These are phyloP conservation scores for Ustilago vetiveriae DNA, from an alignment of 1,284 basidiomycete genomes.

Conservation along the genomic window DNA sequence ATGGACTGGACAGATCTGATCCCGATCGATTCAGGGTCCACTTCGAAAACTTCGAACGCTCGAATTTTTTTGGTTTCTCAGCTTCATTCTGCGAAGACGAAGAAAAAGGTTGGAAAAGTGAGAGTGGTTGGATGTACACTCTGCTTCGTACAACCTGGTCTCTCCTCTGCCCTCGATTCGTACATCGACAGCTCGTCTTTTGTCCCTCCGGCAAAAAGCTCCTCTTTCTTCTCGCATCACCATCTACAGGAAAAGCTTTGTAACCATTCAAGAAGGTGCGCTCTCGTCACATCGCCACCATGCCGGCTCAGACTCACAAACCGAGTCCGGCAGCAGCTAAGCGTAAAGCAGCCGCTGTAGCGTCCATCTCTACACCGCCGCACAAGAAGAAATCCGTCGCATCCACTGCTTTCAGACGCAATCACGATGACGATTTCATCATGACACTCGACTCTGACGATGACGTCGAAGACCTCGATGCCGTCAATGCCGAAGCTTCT, in stretches of 20 bases:
- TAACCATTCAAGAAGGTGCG: too few relatives aligned
- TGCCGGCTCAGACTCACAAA: conserved; percentile 22
- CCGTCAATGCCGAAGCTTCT: conserved; percentile 5
- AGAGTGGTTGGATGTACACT: too few relatives aligned
- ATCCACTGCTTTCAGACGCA: conserved; percentile 1
- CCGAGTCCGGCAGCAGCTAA: conserved; percentile 16
- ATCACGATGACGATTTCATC: conserved; percentile 57
- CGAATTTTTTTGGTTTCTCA: not conserved
- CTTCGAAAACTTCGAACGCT: not conserved
- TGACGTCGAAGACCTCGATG: conserved; percentile 43
- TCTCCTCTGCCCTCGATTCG: too few relatives aligned
- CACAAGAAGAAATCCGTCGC: conserved; percentile 20
- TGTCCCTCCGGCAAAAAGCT: too few relatives aligned
- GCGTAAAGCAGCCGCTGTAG: conserved; percentile 28
- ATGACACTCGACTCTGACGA: conserved; percentile 66
- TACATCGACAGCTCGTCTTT: too few relatives aligned
- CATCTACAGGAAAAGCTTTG: too few relatives aligned
- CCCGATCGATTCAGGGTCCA: conserved; percentile 23
- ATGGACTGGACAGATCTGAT: too few relatives aligned
- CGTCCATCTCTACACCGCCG: conserved; percentile 12
- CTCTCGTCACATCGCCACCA: conserved; percentile 1
- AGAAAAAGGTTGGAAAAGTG: too few relatives aligned
- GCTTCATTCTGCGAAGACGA: too few relatives aligned
- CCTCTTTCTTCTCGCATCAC: too few relatives aligned
- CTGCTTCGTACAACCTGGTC: too few relatives aligned